phyloP scores from a whole-genome alignment of 768 basidiomycete species.

The Cubamyces lactineus region DNA sequence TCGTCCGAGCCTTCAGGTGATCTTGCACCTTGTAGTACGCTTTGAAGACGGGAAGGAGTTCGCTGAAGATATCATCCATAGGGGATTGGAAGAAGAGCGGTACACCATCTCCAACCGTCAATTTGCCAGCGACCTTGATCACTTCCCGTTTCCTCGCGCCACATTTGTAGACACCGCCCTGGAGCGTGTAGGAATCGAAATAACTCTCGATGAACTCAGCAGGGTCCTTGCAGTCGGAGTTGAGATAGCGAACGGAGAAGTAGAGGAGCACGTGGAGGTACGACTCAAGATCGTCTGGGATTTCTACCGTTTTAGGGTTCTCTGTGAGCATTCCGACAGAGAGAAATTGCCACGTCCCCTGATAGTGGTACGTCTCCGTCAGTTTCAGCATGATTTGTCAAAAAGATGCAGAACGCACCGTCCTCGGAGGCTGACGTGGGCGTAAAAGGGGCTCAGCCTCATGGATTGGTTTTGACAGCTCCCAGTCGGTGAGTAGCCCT shows the following conservation, averaged over 20 bases:
- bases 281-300: no score
- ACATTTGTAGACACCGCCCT: no score
- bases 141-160: no score
- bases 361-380: background rate
- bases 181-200: no score
- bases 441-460: background rate
- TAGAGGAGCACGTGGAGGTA: constrained; percentile 21
- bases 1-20: no score
- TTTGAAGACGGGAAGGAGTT: no score
- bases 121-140: background rate
- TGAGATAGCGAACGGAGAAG: constrained; percentile 7
- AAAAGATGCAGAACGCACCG: background rate
- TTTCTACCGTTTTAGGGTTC: background rate
- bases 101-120: no score
- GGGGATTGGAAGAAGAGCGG: no score
- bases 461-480: constrained; percentile 1
- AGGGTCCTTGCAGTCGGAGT: background rate
- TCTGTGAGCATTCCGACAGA: background rate
- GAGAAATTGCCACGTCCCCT: constrained; percentile 29
- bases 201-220: background rate
- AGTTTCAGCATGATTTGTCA: no score
- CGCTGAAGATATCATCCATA: no score
- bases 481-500: constrained; percentile 12
- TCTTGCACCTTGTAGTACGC: no score
- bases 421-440: background rate